Evolutionary conservation across 441 rosid genomes (phyloP), one percentile per base, ranked within the genome.

Genomic region (Gossypium aridum): DNA sequence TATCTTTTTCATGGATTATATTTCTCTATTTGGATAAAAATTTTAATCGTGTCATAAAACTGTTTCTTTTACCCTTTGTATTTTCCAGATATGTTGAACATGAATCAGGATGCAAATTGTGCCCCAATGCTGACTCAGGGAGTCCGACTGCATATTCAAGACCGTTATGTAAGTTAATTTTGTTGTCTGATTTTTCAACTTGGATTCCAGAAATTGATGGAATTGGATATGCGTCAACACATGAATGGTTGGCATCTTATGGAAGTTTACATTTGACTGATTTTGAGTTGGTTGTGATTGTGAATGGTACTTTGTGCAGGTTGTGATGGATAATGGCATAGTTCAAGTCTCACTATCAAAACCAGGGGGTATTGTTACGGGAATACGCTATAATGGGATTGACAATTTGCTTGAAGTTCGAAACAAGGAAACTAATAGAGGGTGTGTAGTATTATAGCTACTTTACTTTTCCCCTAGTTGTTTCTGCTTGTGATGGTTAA

Each of bases 361-460:
- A 1, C 92, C 94, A 7, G 94, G 89, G n/a, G 94, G 94, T 26
- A 88, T 88, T 26, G 87, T 90, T 31, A 90, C 90, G 5, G 91
- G 91, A 31, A 80, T 90, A 4, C 75, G 67, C 49, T 90, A 84
- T 68, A 67, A 70, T 16, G 88, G 89, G 51, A 59, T 90, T 2
- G 94, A 90, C 80, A 88, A 88, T 84, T 75, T 90, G 81, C 88
- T 90, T 5, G 94, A 90, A 78, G 76, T 87, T 80, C 83, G 82
- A 77, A 90, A 90, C 77, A 86, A 87, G 80, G 94, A 90, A 82
- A 83, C 89, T 39, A 88, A 90, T 73, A 81, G 94, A 85, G 94
- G 94, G 94, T 90, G 75, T 25, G 76, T 43, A 19, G 34, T 19
- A 23, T 75, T 57, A 16, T 59, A 70, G 13, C 43, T 78, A 74